Evolutionary conservation across 2,329 filamentous ascomycete species (phyloP), one percentile per base, ranked within the genome.

Genomic region (Hyphodiscus sp.): DNA sequence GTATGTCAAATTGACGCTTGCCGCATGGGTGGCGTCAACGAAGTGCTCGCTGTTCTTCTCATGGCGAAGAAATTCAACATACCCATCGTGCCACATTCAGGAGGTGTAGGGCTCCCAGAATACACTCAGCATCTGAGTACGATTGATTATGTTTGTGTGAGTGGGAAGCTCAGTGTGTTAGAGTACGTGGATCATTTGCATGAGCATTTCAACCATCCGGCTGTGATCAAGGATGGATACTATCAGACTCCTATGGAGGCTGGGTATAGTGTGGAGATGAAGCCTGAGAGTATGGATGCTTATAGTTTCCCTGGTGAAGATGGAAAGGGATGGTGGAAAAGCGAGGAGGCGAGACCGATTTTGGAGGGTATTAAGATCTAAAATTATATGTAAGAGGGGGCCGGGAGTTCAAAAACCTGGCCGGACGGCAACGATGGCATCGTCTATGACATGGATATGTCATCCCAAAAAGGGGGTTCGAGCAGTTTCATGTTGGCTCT

Each of bases 241-340:
- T 95, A 95, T 73, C 86, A 87, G 61, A 96, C 91, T 1, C 91
- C 91, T 0, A 85, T 74, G 58, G 84, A 90, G 68, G 79, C 91
- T 0, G 91, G 91, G 0, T 96, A 96, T 71, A 91, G 87, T 66
- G 91, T 96, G 2, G 89, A 96, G 81, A 95, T 96, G 90, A 92
- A 89, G 80, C 73, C 83, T 13, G 87, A 85, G 61, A 94, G 88
- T 69, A 94, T 95, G 89, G 87, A 91, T 59, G 72, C 71, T 62
- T 96, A 79, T 68, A 78, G 80, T 48, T 96, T 83, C 69, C 91
- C 90, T 1, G 89, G 90, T 8, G 50, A 49, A 41, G 80, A 85
- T 65, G 78, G 85, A 57, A 86, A 85, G 3, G 85, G 89, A 66
- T 96, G 89, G 89, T 95, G 91, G 91, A 84, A 74, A 72, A 86